Evolutionary conservation across 805 yeast species (phyloP).

Genomic region (Candida stauntonica): DNA sequence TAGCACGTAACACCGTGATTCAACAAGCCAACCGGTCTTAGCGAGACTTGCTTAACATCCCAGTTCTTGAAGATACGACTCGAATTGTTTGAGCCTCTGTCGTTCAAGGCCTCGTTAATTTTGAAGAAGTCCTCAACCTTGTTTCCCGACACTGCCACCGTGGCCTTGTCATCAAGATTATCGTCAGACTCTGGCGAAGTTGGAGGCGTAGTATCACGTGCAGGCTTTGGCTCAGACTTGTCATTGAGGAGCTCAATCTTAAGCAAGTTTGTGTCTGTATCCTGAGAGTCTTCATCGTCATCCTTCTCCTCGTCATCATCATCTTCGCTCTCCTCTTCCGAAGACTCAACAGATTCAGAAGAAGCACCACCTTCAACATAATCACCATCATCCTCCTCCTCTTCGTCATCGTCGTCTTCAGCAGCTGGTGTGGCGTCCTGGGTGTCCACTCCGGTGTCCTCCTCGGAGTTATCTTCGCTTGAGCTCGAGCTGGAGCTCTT

Average conservation of each 20-base stretch:
- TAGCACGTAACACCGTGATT: constrained; percentile 97
- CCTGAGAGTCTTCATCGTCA: constrained; percentile 5
- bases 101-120: constrained; percentile 52
- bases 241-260: constrained; percentile 28
- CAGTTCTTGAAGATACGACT: constrained; percentile 66
- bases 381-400: constrained; percentile 25
- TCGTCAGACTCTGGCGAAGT: constrained; percentile 33
- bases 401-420: constrained; percentile 18
- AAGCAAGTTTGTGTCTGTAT: constrained; percentile 7
- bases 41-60: constrained; percentile 44
- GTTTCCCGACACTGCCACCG: constrained; percentile 33
- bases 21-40: constrained; percentile 63
- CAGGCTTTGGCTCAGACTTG: constrained; percentile 17
- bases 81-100: constrained; percentile 60
- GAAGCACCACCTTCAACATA: constrained; percentile 9
- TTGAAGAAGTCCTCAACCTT: constrained; percentile 54
- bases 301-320: constrained; percentile 6
- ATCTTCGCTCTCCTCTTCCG: constrained; percentile 18
- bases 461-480: constrained; percentile 23
- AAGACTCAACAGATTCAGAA: constrained; percentile 13
- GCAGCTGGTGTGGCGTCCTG: background rate
- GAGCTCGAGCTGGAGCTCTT: constrained; percentile 11
- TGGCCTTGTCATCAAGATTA: constrained; percentile 27
- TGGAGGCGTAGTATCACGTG: constrained; percentile 24
- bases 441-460: constrained; percentile 12